phyloP scores from a whole-genome alignment of 768 basidiomycete genomes.

The Termitomyces sp. region DNA sequence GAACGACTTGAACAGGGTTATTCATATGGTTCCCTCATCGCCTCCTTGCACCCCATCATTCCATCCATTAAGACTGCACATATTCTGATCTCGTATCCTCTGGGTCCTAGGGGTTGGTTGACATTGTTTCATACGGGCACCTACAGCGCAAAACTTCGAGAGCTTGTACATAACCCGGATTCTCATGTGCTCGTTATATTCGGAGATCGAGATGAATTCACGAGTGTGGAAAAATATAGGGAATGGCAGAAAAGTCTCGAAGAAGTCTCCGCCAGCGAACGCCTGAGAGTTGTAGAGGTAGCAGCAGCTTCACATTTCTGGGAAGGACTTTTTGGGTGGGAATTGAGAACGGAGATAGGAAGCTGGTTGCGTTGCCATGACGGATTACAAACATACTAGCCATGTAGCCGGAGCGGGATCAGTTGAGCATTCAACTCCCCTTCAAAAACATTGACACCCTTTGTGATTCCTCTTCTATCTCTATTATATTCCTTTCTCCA shows the following conservation, averaged over 20 bases:
- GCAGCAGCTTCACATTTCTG: slow-evolving; percentile 66
- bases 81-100: slow-evolving; percentile 73
- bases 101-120: slow-evolving; percentile 62
- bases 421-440: slow-evolving; percentile 13
- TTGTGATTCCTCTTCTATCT: slow-evolving; percentile 12
- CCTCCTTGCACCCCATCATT: slow-evolving; percentile 60
- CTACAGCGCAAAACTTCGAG: slow-evolving; percentile 50
- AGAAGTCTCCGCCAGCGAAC: slow-evolving; percentile 15
- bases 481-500: slow-evolving; percentile 10
- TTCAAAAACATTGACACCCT: slow-evolving; percentile 14
- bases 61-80: slow-evolving; percentile 55
- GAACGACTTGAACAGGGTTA: slow-evolving; percentile 56
- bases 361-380: slow-evolving; percentile 38
- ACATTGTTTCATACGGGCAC: slow-evolving; percentile 62
- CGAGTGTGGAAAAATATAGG: slow-evolving; percentile 49
- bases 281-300: slow-evolving; percentile 36
- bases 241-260: slow-evolving; percentile 48
- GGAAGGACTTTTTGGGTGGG: slow-evolving; percentile 34
- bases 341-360: slow-evolving; percentile 26
- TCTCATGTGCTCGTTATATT: slow-evolving; percentile 61
- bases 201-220: slow-evolving; percentile 74
- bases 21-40: slow-evolving; percentile 76
- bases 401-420: slow-evolving; percentile 7
- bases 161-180: slow-evolving; percentile 41
- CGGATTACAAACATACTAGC: slow-evolving; percentile 7